These are phyloP conservation scores for Amoebophrya sp. DNA, from an alignment of 169 alveolate species.

Conservation along the genomic window DNA sequence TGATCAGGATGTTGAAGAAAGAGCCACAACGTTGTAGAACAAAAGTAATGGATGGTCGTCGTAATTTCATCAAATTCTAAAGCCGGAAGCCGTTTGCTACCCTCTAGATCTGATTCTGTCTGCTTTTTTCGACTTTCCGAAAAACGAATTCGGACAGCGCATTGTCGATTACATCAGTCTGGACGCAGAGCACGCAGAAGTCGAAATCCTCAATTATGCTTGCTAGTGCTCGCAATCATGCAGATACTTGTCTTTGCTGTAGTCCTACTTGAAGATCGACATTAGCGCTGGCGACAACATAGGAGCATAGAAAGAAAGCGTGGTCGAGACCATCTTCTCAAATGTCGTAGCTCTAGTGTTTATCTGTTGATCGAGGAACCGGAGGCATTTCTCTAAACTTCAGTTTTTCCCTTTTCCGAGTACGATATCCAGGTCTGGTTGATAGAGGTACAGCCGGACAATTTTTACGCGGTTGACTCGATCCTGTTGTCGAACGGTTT, in stretches of 20 bases:
- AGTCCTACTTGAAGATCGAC: no score
- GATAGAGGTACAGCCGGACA: constrained; percentile 17
- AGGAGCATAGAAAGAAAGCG: no score
- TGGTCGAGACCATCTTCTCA: no score
- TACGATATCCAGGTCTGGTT: constrained; percentile 4
- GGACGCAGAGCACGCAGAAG: constrained; percentile 20
- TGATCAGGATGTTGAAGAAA: no score
- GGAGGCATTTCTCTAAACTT: neutral
- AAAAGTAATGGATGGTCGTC: no score
- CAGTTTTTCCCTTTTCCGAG: neutral
- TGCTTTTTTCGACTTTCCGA: neutral
- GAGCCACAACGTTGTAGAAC: no score
- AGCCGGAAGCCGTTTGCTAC: neutral
- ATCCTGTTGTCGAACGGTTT: neutral
- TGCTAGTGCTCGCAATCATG: no score
- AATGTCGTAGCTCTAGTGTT: no score
- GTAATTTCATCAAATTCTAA: no score
- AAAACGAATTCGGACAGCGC: neutral
- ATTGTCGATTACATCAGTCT: neutral
- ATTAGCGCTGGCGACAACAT: no score
- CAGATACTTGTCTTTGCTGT: no score
- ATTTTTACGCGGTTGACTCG: constrained; percentile 10
- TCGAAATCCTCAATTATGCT: neutral
- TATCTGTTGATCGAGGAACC: no score
- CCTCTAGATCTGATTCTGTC: neutral